phyloP scores from a whole-genome alignment of 495 filamentous ascomycete genomes.

The Parathielavia hyrcaniae region DNA sequence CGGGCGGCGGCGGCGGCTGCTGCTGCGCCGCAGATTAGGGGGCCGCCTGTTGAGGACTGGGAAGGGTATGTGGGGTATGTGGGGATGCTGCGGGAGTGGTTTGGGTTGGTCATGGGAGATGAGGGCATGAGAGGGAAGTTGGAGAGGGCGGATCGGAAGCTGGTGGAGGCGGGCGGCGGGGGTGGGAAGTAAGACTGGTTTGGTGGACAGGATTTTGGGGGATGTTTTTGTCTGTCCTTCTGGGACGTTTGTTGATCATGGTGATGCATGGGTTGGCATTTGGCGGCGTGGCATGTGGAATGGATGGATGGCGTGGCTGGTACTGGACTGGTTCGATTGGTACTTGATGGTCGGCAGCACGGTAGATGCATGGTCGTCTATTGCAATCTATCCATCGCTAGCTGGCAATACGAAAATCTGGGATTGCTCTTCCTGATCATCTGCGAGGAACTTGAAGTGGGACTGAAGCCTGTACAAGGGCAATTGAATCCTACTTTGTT shows the following conservation, averaged over 20 bases:
- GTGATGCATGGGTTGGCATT: too few relatives aligned
- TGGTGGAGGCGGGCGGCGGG: slow-evolving; percentile 7
- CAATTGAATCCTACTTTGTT: too few relatives aligned
- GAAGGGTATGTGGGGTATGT: slow-evolving; percentile 34
- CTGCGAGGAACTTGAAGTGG: too few relatives aligned
- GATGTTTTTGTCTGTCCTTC: background rate
- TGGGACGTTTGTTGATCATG: background rate
- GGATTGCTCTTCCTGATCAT: too few relatives aligned
- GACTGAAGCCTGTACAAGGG: too few relatives aligned
- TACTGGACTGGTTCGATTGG: too few relatives aligned
- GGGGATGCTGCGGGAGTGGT: slow-evolving; percentile 37
- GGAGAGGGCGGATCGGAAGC: slow-evolving; percentile 38
- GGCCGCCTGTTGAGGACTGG: slow-evolving; percentile 41
- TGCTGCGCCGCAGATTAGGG: slow-evolving; percentile 40
- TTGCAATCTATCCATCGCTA: too few relatives aligned
- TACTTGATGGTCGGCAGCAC: too few relatives aligned
- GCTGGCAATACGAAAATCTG: too few relatives aligned
- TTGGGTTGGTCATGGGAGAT: slow-evolving; percentile 30
- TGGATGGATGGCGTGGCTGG: too few relatives aligned
- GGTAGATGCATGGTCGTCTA: background rate
- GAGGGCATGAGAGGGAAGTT: slow-evolving; percentile 34
- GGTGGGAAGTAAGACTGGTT: background rate
- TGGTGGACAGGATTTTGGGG: background rate
- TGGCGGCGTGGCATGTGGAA: too few relatives aligned
- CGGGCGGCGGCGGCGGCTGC: slow-evolving; percentile 12